Evolutionary conservation across 148 eudicot genomes (phyloP), one percentile per base, ranked within the genome.

Genomic region (Simmondsia chinensis): DNA sequence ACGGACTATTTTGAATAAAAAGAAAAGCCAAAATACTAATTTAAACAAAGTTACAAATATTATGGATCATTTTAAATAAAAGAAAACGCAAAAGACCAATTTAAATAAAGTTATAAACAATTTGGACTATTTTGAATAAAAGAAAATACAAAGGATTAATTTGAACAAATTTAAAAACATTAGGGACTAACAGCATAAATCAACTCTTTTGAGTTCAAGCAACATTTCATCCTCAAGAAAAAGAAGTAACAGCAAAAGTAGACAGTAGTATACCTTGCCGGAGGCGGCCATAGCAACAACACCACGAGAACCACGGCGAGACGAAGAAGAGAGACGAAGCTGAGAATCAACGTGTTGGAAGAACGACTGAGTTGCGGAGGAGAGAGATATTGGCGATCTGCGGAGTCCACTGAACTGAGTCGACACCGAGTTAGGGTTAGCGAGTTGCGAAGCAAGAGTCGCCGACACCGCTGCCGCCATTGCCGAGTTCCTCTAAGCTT

Each of bases 261-360:
- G 11, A 0, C 38, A 19, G 39, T 7, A 31, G 20, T 4, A 20
- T 22, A 85, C 95, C 80, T 80, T 80, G 3, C 80, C 85, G 36
- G 95, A 64, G 43, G 59, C 85, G 47, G 94, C 87, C 97, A 88
- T 88, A 39, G 83, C 27, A 31, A 74, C 87, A 39, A 83, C 81
- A 21, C 64, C 73, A 19, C 87, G 42, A 54, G 63, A 63, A 32
- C 60, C 68, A 33, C 69, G 73, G 25, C 59, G 49, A 16, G 76
- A n/a, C n/a, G n/a, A 38, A 34, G 96, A 70, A 7, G 89, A 59
- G 27, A 75, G 32, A 17, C 76, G 85, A 48, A 73, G 63, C 13
- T 76, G 83, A 50, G 89, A 76, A 21, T 71, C 57, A 25, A 78
- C 73, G 12, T 27, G 49, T 17, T 76, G 70, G 43, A 74, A 69